phyloP scores from a whole-genome alignment of 345 rosid genomes.

The Dipteronia dyeriana region DNA sequence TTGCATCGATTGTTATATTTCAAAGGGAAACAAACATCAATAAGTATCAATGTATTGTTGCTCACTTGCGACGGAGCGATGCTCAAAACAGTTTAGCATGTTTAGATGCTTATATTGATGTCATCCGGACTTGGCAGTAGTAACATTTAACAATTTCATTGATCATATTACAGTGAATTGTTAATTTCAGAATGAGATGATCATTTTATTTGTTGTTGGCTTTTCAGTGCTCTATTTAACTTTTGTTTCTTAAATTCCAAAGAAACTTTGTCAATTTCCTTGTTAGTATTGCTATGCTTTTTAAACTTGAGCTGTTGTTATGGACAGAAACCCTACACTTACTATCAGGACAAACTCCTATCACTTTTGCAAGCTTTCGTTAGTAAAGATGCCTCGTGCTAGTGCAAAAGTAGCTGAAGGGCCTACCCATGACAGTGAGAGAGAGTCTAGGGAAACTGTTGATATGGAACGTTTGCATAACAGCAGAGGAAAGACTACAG shows the following conservation, averaged over 20 bases:
- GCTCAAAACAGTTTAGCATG: neutral
- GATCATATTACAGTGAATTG: neutral
- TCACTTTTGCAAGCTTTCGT: constrained; percentile 93
- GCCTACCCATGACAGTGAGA: constrained; percentile 17
- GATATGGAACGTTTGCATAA: constrained; percentile 28
- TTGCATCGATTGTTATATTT: neutral
- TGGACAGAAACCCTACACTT: constrained; percentile 56
- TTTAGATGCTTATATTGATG: neutral
- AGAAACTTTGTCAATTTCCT: neutral
- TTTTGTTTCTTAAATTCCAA: neutral
- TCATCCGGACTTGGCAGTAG: neutral
- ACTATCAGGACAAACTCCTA: constrained; percentile 67
- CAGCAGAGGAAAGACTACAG: constrained; percentile 24
- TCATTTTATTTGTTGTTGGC: neutral
- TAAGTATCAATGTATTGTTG: neutral
- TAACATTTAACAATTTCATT: neutral
- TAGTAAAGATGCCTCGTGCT: constrained; percentile 25
- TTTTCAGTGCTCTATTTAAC: neutral
- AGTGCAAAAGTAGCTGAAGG: constrained; percentile 25
- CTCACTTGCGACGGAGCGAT: neutral
- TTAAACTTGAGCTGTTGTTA: constrained; percentile 17
- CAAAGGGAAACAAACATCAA: neutral
- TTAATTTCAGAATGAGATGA: neutral
- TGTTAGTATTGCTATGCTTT: neutral
- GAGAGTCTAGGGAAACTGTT: constrained; percentile 27